Conservation (phyloP, 768 basidiomycete species). For the Lactarius deliciosus region DNA sequence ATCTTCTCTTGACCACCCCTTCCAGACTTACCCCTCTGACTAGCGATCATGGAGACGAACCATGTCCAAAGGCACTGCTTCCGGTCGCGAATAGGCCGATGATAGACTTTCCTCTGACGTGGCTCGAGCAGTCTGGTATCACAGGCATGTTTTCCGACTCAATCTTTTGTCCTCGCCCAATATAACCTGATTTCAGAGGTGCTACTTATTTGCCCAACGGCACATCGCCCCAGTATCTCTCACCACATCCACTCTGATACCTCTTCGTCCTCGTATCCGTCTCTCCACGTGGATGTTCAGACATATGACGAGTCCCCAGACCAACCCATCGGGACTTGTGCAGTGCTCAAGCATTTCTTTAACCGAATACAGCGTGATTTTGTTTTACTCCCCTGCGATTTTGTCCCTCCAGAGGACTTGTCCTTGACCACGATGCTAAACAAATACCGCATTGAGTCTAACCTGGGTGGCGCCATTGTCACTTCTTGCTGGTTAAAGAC, state of each 20-base stretch:
- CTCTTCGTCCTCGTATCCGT: constrained; percentile 55
- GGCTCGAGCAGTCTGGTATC: constrained; percentile 87
- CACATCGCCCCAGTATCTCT: constrained; percentile 72
- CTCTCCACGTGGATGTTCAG: constrained; percentile 73
- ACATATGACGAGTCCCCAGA: constrained; percentile 75
- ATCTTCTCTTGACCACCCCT: constrained; percentile 9
- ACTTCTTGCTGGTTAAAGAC: constrained; percentile 66
- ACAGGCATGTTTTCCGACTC: constrained; percentile 52
- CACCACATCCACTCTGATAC: constrained; percentile 83
- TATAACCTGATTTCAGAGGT: constrained; percentile 55
- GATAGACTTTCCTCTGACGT: constrained; percentile 77
- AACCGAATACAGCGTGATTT: constrained; percentile 80
- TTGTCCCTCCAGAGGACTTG: constrained; percentile 75
- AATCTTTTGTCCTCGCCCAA: constrained; percentile 22
- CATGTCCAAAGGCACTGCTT: constrained; percentile 83
- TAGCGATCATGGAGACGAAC: constrained; percentile 70
- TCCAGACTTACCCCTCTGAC: constrained; percentile 72
- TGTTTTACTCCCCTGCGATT: constrained; percentile 88
- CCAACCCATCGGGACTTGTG: constrained; percentile 65
- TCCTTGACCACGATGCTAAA: constrained; percentile 70
- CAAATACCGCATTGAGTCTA: constrained; percentile 74
- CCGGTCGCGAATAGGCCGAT: constrained; percentile 88
- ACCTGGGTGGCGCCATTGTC: constrained; percentile 61
- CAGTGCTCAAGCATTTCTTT: constrained; percentile 75
- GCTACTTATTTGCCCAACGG: constrained; percentile 77